Percentiles rank a stretch among this genome's conserved stretches.
Conservation (phyloP, 768 basidiomycete species). For the Porpolomopsis calyptriformis region DNA sequence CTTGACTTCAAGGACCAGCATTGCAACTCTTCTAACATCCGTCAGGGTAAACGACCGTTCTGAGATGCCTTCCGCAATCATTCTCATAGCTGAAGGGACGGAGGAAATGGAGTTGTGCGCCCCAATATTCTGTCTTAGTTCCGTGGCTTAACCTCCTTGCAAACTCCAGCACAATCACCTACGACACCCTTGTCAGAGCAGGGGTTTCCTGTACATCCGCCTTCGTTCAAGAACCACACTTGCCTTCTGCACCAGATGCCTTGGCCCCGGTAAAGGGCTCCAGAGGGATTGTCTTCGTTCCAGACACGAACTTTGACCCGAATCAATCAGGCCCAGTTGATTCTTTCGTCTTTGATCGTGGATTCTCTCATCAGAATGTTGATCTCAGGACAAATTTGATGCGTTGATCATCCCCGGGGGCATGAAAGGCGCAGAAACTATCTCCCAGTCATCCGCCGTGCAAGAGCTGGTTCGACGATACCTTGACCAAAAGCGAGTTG, state of each 20-base stretch:
- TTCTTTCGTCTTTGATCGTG: neutral
- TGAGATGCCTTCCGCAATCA: conserved; percentile 46
- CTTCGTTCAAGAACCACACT: conserved; percentile 34
- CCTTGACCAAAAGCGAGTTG: conserved; percentile 41
- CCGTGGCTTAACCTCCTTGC: neutral
- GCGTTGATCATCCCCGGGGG: conserved; percentile 70
- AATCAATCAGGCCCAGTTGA: conserved; percentile 38
- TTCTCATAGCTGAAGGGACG: conserved; percentile 72
- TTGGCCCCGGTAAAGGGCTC: conserved; percentile 36
- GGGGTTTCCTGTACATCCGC: conserved; percentile 60
- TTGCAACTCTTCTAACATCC: no score
- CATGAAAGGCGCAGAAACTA: conserved; percentile 64
- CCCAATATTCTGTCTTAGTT: neutral
- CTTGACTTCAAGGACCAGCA: no score
- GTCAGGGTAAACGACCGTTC: no score
- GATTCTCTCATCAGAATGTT: neutral
- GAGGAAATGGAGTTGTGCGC: conserved; percentile 85
- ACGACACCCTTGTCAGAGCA: conserved; percentile 73
- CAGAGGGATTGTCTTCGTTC: conserved; percentile 61
- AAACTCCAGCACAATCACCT: conserved; percentile 56
- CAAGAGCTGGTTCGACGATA: conserved; percentile 54
- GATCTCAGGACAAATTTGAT: conserved; percentile 49
- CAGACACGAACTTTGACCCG: conserved; percentile 46
- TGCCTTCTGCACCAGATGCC: conserved; percentile 13
- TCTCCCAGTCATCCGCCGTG: conserved; percentile 47